Conservation (phyloP, 192 early-diverging fungal species). For the Linnemannia elongata region DNA sequence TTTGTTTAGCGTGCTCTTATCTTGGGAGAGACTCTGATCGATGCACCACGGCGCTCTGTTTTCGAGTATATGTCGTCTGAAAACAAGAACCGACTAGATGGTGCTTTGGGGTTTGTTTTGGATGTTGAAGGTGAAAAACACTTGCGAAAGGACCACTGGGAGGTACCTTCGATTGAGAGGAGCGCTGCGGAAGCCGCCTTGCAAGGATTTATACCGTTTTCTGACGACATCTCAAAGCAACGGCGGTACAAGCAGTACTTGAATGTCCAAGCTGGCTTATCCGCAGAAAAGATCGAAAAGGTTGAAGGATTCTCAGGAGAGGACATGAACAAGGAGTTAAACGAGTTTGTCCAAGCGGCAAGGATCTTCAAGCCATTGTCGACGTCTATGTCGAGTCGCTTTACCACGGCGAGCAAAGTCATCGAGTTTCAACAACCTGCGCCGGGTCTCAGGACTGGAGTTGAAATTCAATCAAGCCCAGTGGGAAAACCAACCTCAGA, state of each 20-base stretch:
- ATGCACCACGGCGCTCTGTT: slow-evolving; percentile 74
- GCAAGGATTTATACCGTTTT: slow-evolving; percentile 87
- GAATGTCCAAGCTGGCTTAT: slow-evolving; percentile 71
- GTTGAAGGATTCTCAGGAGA: slow-evolving; percentile 60
- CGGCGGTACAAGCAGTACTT: slow-evolving; percentile 79
- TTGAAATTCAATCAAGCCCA: slow-evolving; percentile 10
- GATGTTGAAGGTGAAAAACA: slow-evolving; percentile 53
- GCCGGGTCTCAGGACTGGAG: slow-evolving; percentile 60
- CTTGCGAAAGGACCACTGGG: slow-evolving; percentile 37
- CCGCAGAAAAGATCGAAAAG: slow-evolving; percentile 24
- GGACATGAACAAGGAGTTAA: slow-evolving; percentile 69
- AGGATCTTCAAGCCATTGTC: slow-evolving; percentile 81
- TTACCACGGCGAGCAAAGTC: slow-evolving; percentile 65
- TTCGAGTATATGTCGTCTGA: slow-evolving; percentile 77
- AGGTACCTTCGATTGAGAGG: slow-evolving; percentile 69
- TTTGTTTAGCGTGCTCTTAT: slow-evolving; percentile 70
- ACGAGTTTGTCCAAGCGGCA: slow-evolving; percentile 84
- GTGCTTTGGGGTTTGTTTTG: slow-evolving; percentile 60
- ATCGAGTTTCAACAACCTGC: slow-evolving; percentile 51
- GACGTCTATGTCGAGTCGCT: slow-evolving; percentile 77
- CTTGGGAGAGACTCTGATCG: slow-evolving; percentile 79
- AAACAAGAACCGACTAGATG: slow-evolving; percentile 74
- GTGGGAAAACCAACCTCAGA: slow-evolving; percentile 5
- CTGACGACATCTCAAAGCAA: slow-evolving; percentile 77
- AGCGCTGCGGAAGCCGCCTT: slow-evolving; percentile 76